These are phyloP conservation scores for Pseudoscleropodium purum DNA, from an alignment of 225 moss, liverwort and hornwort species.

Conservation along the genomic window DNA sequence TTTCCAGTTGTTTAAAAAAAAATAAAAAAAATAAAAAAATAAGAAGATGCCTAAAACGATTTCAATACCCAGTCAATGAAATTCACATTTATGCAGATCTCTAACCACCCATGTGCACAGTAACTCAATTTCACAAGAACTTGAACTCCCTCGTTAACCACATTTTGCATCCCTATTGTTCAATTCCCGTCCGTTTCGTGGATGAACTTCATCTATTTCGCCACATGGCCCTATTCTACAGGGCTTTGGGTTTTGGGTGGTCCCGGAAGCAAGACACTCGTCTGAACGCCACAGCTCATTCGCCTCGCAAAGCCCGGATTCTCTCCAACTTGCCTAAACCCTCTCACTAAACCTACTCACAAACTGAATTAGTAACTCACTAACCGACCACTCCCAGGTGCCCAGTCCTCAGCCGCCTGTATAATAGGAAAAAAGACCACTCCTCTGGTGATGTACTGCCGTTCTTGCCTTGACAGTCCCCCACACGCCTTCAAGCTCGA, in stretches of 20 bases:
- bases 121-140: too few species aligned
- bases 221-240: not conserved
- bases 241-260: not conserved
- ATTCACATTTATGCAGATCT: too few species aligned
- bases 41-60: not conserved
- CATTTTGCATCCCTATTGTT: not conserved
- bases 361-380: not conserved
- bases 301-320: not conserved
- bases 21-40: too few species aligned
- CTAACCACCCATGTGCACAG: not conserved
- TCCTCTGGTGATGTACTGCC: not conserved
- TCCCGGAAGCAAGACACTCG: not conserved
- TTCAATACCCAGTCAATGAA: not conserved
- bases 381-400: not conserved
- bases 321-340: not conserved
- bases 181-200: too few species aligned
- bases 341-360: not conserved
- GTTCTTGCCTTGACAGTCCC: slow-evolving; percentile 19
- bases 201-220: not conserved
- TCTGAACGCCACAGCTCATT: not conserved
- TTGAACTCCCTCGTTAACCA: not conserved
- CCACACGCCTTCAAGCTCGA: not conserved
- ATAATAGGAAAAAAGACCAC: not conserved
- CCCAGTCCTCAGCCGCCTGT: not conserved
- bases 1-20: too few species aligned